Conservation (phyloP, 2,329 filamentous ascomycete species). For the Claviceps sorghi region DNA sequence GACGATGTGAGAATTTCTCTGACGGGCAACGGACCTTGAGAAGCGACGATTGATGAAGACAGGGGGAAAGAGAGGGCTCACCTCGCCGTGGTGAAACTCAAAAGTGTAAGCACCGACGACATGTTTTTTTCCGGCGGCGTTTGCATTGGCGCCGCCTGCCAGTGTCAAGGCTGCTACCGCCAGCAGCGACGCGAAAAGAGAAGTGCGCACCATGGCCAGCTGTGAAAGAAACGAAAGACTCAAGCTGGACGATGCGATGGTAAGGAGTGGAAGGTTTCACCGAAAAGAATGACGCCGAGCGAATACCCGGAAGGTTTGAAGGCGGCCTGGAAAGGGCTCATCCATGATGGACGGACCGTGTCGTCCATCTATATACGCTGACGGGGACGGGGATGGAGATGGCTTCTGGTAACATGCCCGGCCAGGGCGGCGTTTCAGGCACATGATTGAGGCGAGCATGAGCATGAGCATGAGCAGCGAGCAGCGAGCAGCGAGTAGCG, state of each 20-base stretch:
- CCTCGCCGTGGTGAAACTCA: constrained; percentile 9
- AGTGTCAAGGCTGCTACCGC: constrained; percentile 8
- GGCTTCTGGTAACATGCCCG: too few species aligned
- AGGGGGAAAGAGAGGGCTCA: constrained; percentile 5
- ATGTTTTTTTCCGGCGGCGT: not conserved
- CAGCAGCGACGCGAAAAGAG: constrained; percentile 7
- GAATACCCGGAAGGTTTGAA: not conserved
- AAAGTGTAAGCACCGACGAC: constrained; percentile 11
- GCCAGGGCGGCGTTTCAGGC: too few species aligned
- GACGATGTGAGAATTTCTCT: not conserved
- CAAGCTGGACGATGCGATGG: not conserved
- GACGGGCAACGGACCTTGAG: not conserved
- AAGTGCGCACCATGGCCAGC: constrained; percentile 8
- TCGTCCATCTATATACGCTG: not conserved
- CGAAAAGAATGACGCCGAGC: not conserved
- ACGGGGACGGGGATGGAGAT: not conserved
- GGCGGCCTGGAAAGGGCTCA: not conserved
- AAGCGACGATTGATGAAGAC: not conserved
- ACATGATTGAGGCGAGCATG: too few species aligned
- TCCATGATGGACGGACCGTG: not conserved
- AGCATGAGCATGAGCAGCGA: not conserved
- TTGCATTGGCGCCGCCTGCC: not conserved
- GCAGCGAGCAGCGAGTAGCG: not conserved
- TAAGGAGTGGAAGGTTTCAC: not conserved
- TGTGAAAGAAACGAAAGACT: not conserved